Evolutionary conservation across 2,329 filamentous ascomycete genomes (phyloP), one percentile per base, ranked within the genome.

Genomic region (Neofusicoccum laricinum): DNA sequence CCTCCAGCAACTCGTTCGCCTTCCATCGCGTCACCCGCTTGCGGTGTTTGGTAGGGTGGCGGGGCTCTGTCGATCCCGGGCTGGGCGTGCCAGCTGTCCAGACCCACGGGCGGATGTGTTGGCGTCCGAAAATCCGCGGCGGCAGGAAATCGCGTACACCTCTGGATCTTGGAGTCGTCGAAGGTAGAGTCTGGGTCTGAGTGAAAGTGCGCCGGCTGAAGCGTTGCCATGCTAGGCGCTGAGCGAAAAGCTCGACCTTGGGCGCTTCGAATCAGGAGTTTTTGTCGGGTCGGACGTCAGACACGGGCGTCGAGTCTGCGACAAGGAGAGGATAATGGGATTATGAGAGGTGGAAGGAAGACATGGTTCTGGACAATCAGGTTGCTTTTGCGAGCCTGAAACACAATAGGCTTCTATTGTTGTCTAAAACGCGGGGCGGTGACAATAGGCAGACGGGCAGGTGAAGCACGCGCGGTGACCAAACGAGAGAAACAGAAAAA

Each of bases 401-500:
- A 59, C 55, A 59, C 41, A 21, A 19, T 36, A 46, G 55, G 55
- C 55, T 59, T 59, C 55, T 59, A 46, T 59, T 59, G 55, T 59
- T 59, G 55, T 59, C 55, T 59, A 46, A 46, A 45, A 59, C 25
- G 41, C 53, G n/a, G 38, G 38, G 17, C 19, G 21, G 15, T 25
- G 55, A 59, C 55, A 59, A 59, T 46, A 59, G 55, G 38, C 40
- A 45, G 53, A 17, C 53, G 43, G 7, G 7, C 17, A 6, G 32
- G 49, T 19, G 55, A 45, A 43, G 38, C 21, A 32, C 25, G 40
- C 53, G 14, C 36, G 38, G 19, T 6, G 51, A 17, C 62, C 55
- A 36, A 69, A 65, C 21, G 68, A 70, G 69, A 66, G 65, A 58
- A 64, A 66, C 43, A 66, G 46, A 57, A 64, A 62, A 67, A 49